A percentile compares a stretch with the other conserved stretches of the same genome.
These are phyloP conservation scores for Pigoraptor vietnamica DNA, from an alignment of 78 protist species.

Conservation along the genomic window DNA sequence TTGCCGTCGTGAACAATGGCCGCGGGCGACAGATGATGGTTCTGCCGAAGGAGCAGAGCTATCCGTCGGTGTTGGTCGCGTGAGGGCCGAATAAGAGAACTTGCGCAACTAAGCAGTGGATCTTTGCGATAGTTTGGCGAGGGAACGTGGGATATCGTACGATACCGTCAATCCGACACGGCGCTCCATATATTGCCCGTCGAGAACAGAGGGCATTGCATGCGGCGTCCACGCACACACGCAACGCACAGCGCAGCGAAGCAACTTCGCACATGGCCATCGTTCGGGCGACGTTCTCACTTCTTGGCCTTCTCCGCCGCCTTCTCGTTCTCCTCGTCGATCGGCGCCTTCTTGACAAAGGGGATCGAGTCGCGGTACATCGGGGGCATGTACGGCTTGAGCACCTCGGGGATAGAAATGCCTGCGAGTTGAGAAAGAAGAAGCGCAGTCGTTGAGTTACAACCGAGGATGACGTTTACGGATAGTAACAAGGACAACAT, in stretches of 20 bases:
- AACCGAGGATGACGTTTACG: not conserved
- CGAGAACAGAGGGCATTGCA: no score
- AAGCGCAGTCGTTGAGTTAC: not conserved
- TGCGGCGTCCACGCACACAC: no score
- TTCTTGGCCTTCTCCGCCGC: not conserved
- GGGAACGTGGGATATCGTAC: not conserved
- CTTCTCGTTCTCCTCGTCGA: not conserved
- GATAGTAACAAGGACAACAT: not conserved
- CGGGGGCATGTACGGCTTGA: slow-evolving; percentile 72
- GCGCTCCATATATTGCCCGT: no score
- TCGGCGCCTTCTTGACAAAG: slow-evolving; percentile 35
- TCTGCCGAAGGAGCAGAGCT: not conserved
- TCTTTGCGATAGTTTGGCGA: not conserved
- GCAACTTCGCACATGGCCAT: not conserved
- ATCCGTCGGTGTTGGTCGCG: not conserved
- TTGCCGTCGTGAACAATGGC: not conserved
- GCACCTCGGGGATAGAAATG: slow-evolving; percentile 77
- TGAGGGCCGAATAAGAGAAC: not conserved
- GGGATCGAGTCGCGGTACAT: slow-evolving; percentile 26
- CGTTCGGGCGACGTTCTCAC: not conserved
- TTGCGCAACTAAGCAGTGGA: no score
- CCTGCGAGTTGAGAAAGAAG: slow-evolving; percentile 27
- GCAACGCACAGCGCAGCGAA: no score
- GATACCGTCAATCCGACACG: no score
- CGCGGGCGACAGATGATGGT: not conserved